Conservation (phyloP, 768 basidiomycete species). For the Mycena amicta region DNA sequence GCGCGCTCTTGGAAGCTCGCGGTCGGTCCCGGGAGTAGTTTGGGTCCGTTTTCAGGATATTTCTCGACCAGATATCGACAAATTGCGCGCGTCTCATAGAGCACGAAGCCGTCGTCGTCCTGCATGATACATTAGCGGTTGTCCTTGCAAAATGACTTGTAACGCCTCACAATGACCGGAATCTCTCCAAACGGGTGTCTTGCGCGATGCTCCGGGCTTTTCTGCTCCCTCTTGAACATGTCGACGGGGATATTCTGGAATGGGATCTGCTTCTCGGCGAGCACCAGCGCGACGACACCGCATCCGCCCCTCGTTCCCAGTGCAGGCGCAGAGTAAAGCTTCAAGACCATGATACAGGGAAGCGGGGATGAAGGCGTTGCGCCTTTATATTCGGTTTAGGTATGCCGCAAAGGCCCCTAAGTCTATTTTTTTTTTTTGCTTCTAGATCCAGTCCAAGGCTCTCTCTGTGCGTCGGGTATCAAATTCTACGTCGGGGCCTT, state of each 20-base stretch:
- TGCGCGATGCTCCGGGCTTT: conserved; percentile 29
- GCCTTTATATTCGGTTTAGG: too few species aligned
- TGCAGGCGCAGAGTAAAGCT: neutral
- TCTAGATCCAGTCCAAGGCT: too few species aligned
- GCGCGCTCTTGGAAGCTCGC: neutral
- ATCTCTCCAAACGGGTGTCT: conserved; percentile 56
- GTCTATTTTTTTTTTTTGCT: too few species aligned
- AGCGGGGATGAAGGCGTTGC: too few species aligned
- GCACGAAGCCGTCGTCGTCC: conserved; percentile 31
- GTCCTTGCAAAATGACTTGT: too few species aligned
- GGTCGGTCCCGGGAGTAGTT: neutral
- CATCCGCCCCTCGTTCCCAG: conserved; percentile 41
- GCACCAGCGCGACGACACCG: conserved; percentile 36
- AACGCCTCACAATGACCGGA: conserved; percentile 27
- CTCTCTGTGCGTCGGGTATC: too few species aligned
- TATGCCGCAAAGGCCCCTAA: too few species aligned
- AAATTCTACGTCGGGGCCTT: too few species aligned
- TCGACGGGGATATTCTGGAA: conserved; percentile 42
- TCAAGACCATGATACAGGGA: neutral
- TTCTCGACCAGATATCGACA: conserved; percentile 34
- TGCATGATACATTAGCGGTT: too few species aligned
- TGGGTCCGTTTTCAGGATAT: conserved; percentile 4
- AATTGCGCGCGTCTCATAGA: conserved; percentile 35
- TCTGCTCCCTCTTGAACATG: conserved; percentile 38
- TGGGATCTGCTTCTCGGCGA: conserved; percentile 42